Conservation (phyloP, 768 basidiomycete genomes). For the Neoboletus magnificus region DNA sequence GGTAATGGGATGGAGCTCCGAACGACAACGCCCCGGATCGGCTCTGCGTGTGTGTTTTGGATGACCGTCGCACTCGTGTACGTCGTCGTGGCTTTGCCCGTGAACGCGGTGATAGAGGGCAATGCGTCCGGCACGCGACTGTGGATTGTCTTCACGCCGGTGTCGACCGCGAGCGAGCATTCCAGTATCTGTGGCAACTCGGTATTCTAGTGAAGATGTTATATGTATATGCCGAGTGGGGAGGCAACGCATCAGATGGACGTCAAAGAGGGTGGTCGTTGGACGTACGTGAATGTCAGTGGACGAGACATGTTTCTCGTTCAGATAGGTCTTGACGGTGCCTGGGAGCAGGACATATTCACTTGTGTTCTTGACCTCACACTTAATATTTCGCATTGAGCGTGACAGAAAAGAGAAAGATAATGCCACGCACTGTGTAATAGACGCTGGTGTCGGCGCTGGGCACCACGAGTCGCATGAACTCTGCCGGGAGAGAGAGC, state of each 20-base stretch:
- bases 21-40: constrained; percentile 16
- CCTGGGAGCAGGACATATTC: constrained; percentile 27
- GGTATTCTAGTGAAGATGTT: constrained; percentile 3
- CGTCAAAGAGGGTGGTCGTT: background rate
- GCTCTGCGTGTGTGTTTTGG: constrained; percentile 13
- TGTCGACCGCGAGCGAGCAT: constrained; percentile 20
- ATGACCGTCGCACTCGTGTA: constrained; percentile 17
- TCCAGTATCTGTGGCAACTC: constrained; percentile 17
- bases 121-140: constrained; percentile 10
- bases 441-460: constrained; percentile 16
- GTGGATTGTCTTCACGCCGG: constrained; percentile 12
- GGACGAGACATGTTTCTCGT: constrained; percentile 29
- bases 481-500: constrained; percentile 17
- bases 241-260: background rate
- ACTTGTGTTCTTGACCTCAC: constrained; percentile 26
- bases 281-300: constrained; percentile 18
- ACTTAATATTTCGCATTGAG: constrained; percentile 6
- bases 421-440: constrained; percentile 12
- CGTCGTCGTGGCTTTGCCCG: constrained; percentile 11
- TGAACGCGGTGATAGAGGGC: constrained; percentile 3
- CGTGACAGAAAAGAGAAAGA: background rate
- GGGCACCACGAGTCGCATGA: constrained; percentile 25
- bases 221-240: too few species aligned
- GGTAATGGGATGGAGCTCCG: constrained; percentile 29
- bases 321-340: constrained; percentile 26